Percentiles rank a stretch among this genome's conserved stretches.
These are phyloP conservation scores for Pneumocystis jirovecii DNA, from an alignment of 1,139 yeast species.

Conservation along the genomic window DNA sequence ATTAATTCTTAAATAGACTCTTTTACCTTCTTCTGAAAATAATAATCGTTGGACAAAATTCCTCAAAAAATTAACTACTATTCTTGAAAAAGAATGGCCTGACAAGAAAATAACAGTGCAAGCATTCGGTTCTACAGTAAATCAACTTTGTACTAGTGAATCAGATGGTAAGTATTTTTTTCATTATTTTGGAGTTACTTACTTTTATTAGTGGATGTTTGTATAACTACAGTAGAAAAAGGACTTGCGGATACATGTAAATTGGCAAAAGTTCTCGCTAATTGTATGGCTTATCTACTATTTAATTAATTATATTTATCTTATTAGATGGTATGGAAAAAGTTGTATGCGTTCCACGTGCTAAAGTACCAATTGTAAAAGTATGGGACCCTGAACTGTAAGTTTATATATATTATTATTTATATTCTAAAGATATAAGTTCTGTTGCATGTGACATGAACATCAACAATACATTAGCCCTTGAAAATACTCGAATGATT, in stretches of 20 bases:
- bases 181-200: neutral
- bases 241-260: conserved; percentile 14
- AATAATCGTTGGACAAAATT: conserved; percentile 9
- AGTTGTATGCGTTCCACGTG: conserved; percentile 18
- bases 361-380: conserved; percentile 20
- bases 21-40: conserved; percentile 2
- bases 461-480: conserved; percentile 18
- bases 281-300: conserved; percentile 7
- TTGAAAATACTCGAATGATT: conserved; percentile 18
- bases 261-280: conserved; percentile 14
- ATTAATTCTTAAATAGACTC: neutral
- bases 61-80: conserved; percentile 12
- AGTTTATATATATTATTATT: neutral
- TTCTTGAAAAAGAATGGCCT: conserved; percentile 17
- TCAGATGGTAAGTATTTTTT: conserved; percentile 14
- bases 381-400: conserved; percentile 18
- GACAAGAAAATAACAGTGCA: conserved; percentile 14
- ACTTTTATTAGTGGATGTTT: conserved; percentile 14
- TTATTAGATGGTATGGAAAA: conserved; percentile 16
- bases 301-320: neutral
- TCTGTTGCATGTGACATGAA: conserved; percentile 18
- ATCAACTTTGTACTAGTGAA: conserved; percentile 15
- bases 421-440: neutral
- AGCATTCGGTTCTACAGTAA: conserved; percentile 18
- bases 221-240: conserved; percentile 15